Evolutionary conservation across 495 filamentous ascomycete genomes (phyloP), one percentile per base, ranked within the genome.

Genomic region (Glutinoglossum americanum): DNA sequence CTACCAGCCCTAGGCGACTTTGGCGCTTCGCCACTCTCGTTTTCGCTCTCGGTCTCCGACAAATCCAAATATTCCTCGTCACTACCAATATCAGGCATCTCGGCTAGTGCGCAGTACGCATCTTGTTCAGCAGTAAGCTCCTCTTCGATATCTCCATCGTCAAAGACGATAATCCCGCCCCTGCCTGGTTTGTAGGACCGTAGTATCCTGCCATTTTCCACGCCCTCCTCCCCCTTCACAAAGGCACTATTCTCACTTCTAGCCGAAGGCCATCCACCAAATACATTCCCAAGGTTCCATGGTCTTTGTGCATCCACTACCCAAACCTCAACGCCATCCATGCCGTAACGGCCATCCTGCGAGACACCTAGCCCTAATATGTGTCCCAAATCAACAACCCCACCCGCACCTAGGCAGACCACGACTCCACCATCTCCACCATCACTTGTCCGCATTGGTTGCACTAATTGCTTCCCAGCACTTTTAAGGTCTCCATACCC

Each of bases 71-170:
- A 73, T 26, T 81, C 79, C 15, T 73, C 80, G 58, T 80, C 71
- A 19, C 90, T 87, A 57, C 85, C 87, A 30, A 95, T 69, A 51
- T 94, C 87, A 8, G 88, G 89, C 92, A 97, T 97, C 44, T 85
- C 81, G 39, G 82, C 69, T 48, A 97, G 72, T 47, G 80, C 85
- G 49, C 83, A 78, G 62, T 89, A 97, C 41, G 92, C 89, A 51
- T 86, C 80, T 60, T 76, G 71, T 69, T 97, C 89, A 21, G 69
- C 72, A 33, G 61, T 62, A 47, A 97, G 68, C n/a, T 89, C 88
- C 56, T 90, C 87, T 61, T 89, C 85, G 49, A 98, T 92, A 69
- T 98, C 92, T 17, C 90, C 93, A 68, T 97, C 93, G 64, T 97
- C 93, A 68, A 87, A 92, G 5, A 94, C 87, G 57, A 95, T 74